phyloP scores from a whole-genome alignment of 148 eudicot species.

The Drosera capensis region DNA sequence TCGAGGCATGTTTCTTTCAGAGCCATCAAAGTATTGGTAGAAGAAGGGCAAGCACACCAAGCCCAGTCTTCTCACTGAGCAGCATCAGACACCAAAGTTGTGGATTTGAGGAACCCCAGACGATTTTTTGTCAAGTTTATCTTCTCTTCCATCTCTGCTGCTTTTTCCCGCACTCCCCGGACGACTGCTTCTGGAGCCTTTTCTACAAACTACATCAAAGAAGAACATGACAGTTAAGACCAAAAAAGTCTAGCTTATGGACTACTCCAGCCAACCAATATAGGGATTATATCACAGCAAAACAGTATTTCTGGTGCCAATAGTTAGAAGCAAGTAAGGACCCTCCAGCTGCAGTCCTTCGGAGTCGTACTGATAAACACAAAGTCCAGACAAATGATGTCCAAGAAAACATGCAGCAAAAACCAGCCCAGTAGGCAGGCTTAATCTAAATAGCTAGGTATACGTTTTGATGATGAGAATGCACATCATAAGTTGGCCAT shows the following conservation, averaged over 20 bases:
- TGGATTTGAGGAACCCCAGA: slow-evolving; percentile 64
- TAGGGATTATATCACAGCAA: neutral
- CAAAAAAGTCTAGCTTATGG: neutral
- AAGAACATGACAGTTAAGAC: neutral
- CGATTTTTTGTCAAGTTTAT: slow-evolving; percentile 62
- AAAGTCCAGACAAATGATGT: too few species aligned
- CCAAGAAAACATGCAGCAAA: neutral
- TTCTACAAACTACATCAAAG: slow-evolving; percentile 57
- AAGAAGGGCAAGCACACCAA: neutral
- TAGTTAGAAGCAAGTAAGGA: too few species aligned
- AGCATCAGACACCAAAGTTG: slow-evolving; percentile 31
- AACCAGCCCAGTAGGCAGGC: too few species aligned
- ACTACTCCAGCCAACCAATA: neutral
- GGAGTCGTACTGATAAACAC: too few species aligned
- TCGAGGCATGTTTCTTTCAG: too few species aligned
- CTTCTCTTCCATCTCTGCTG: slow-evolving; percentile 76
- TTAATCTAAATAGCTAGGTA: neutral
- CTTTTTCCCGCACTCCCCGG: slow-evolving; percentile 59
- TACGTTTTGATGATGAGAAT: neutral
- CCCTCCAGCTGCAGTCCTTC: too few species aligned
- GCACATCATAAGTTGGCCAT: neutral
- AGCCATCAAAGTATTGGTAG: too few species aligned
- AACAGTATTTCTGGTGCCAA: neutral
- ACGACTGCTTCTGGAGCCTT: slow-evolving; percentile 86
- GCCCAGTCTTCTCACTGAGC: slow-evolving; percentile 5